Percentiles rank a stretch among this genome's conserved stretches.
Evolutionary conservation across 2,329 filamentous ascomycete genomes (phyloP).

Genomic region (Tympanopsis confertula): DNA sequence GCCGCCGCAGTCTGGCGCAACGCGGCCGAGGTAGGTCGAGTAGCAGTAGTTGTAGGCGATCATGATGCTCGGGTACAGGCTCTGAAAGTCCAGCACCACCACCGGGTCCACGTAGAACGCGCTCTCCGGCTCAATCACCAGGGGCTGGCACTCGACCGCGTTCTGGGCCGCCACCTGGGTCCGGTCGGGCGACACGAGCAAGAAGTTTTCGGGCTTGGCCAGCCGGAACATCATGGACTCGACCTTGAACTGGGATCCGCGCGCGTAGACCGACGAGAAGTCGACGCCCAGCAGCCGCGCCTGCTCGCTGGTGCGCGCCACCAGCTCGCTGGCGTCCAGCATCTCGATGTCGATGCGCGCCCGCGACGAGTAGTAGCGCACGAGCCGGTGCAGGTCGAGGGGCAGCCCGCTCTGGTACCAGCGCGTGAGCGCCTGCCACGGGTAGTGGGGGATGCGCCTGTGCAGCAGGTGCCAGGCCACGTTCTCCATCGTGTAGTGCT

Average conservation of each 20-base stretch:
- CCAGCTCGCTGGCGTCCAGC: constrained; percentile 76
- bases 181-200: constrained; percentile 77
- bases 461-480: constrained; percentile 86
- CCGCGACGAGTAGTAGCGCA: constrained; percentile 67
- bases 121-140: constrained; percentile 96
- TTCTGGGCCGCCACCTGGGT: constrained; percentile 92
- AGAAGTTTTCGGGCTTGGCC: constrained; percentile 88
- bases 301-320: constrained; percentile 84
- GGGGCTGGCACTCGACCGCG: constrained; percentile 79
- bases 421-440: constrained; percentile 63
- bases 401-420: constrained; percentile 68
- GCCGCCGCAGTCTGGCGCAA: constrained; percentile 93
- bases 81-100: constrained; percentile 89
- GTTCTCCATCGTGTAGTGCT: constrained; percentile 95
- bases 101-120: constrained; percentile 85
- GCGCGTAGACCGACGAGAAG: constrained; percentile 90
- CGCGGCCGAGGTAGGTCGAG: constrained; percentile 82
- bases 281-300: constrained; percentile 85
- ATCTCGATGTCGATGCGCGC: constrained; percentile 81
- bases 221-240: constrained; percentile 98
- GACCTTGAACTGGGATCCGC: constrained; percentile 95
- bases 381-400: constrained; percentile 59
- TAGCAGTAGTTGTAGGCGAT: constrained; percentile 99
- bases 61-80: constrained; percentile 93
- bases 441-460: constrained; percentile 76